Base-by-base conservation (phyloP, 305 asterid species). In the Coffea humblotiana region DNA sequence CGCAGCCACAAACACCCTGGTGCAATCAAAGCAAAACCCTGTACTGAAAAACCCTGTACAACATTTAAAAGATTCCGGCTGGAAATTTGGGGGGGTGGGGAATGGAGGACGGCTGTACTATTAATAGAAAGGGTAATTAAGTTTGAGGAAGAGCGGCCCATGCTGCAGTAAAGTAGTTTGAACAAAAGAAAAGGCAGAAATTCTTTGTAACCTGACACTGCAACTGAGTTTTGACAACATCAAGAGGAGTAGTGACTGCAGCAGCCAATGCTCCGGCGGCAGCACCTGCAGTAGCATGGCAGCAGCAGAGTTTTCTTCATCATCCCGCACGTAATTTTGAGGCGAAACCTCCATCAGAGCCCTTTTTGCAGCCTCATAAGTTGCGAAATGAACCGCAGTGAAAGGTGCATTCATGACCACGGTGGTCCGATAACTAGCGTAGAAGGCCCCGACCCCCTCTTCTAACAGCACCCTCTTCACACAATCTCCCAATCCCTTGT, bases 251-350 rank as follows among this genome's bases (percentile, higher is more conserved):
- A 4, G 92, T 91, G 19, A 91, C 48, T 5, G 83, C 91, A 0
- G 95, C 92, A 14, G 94, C 96, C 83, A 88, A 58, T 0, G 91
- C 92, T 19, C 96, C 96, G 0, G 93, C 95, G 13, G 86, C 89
- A 3, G 93, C 95, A 4, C 93, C 93, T 0, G 96, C 92, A 0
- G 92, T 88, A 8, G 91, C 92, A 54, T 91, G 93, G 93, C 76
- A 90, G 92, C 80, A 82, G 32, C 86, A 91, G 75, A 48, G 63
- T 86, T 84, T 84, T 90, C 83, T 9, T 80, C 86, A 6, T 79
- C 76, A 6, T 79, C 76, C 0, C 66, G 80, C 0, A 64, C 84
- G 43, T 40, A 40, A 52, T 58, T 77, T 79, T 85, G 85, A 1
- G 85, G 85, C 0, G 82, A 70, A 14, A 79, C 72, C 81, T 76